Conservation (phyloP, 192 early-diverging fungal genomes). For the Thoreauomyces humboldtii region DNA sequence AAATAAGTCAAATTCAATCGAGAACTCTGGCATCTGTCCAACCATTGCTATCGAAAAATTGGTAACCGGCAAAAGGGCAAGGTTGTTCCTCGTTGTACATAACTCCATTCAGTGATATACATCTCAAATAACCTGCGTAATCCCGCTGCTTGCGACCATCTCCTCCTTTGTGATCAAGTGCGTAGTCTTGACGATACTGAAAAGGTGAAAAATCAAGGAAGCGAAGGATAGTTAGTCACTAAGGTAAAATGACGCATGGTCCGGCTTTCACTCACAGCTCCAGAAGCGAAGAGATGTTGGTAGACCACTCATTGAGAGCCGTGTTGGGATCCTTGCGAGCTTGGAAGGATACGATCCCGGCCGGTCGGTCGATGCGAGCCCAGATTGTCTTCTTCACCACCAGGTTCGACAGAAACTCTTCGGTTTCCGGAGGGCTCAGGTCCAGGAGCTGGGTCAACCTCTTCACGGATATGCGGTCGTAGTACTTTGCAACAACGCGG, state of each 20-base stretch:
- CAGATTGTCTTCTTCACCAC: slow-evolving; percentile 95
- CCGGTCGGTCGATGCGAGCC: slow-evolving; percentile 91
- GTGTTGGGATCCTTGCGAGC: slow-evolving; percentile 82
- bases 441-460: slow-evolving; percentile 90
- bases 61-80: too few relatives aligned
- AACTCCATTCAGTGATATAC: too few relatives aligned
- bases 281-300: slow-evolving; percentile 82
- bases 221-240: neutral
- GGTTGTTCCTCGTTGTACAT: too few relatives aligned
- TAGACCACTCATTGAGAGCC: slow-evolving; percentile 91
- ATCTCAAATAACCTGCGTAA: slow-evolving; percentile 34
- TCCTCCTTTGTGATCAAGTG: slow-evolving; percentile 59
- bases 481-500: slow-evolving; percentile 95
- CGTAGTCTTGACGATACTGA: slow-evolving; percentile 81
- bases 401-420: slow-evolving; percentile 88
- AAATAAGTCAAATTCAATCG: too few relatives aligned
- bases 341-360: slow-evolving; percentile 86
- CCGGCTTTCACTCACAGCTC: slow-evolving; percentile 45
- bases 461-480: slow-evolving; percentile 80
- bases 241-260: neutral
- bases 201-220: neutral
- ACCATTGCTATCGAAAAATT: too few relatives aligned
- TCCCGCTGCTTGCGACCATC: slow-evolving; percentile 45
- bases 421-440: slow-evolving; percentile 73
- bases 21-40: too few relatives aligned